Conservation (phyloP, 1,284 basidiomycete species). For the Pholiota adiposa region DNA sequence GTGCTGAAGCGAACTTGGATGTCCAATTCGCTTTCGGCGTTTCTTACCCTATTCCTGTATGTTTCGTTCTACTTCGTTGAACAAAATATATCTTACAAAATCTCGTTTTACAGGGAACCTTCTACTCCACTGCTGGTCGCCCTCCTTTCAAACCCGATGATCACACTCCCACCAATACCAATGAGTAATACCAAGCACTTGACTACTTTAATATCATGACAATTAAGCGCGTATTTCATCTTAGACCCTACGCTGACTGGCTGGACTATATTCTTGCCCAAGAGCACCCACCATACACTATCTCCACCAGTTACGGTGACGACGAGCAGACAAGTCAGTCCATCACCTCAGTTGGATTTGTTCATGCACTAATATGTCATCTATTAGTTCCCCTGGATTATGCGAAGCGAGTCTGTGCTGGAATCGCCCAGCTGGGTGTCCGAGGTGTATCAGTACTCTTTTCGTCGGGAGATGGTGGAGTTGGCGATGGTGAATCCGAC, state of each 20-base stretch:
- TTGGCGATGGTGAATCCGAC: constrained; percentile 60
- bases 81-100: neutral
- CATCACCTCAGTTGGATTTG: neutral
- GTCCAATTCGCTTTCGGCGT: constrained; percentile 71
- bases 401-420: constrained; percentile 63
- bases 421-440: constrained; percentile 67
- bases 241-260: constrained; percentile 48
- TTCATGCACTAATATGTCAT: neutral
- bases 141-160: constrained; percentile 61
- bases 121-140: constrained; percentile 61
- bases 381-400: constrained; percentile 61
- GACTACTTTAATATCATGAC: neutral
- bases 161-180: constrained; percentile 45
- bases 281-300: constrained; percentile 50
- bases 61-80: constrained; percentile 5
- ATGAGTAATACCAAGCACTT: constrained; percentile 53
- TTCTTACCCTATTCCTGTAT: constrained; percentile 47
- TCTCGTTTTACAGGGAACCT: constrained; percentile 43
- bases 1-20: constrained; percentile 75
- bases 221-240: neutral
- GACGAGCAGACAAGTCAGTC: constrained; percentile 63
- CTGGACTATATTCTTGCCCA: constrained; percentile 54
- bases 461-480: constrained; percentile 39
- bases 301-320: constrained; percentile 72
- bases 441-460: constrained; percentile 66